Evolutionary conservation across 345 rosid genomes (phyloP).

Genomic region (Rubroshorea leprosula): DNA sequence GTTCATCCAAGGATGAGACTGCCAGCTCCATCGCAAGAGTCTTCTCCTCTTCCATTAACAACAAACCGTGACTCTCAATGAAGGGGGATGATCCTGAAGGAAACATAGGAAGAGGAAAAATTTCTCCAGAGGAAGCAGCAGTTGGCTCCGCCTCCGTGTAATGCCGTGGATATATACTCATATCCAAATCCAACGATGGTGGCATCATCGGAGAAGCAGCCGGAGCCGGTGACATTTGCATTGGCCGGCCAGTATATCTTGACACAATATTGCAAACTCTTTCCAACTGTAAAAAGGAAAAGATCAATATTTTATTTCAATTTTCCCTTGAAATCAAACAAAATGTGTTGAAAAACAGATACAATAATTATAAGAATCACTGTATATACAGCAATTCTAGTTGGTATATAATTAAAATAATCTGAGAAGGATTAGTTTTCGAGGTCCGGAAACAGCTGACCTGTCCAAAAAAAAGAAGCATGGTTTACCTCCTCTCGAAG

Average conservation of each 20-base stretch:
- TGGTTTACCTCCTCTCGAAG: slow-evolving; percentile 93
- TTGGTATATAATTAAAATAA: no score
- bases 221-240: slow-evolving; percentile 40
- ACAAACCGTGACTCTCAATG: slow-evolving; percentile 27
- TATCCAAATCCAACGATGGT: slow-evolving; percentile 67
- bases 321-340: no score
- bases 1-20: slow-evolving; percentile 57
- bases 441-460: no score
- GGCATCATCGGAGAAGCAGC: slow-evolving; percentile 35
- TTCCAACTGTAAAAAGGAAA: slow-evolving; percentile 47
- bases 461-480: no score
- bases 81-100: slow-evolving; percentile 30
- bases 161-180: slow-evolving; percentile 52
- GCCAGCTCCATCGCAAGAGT: slow-evolving; percentile 61
- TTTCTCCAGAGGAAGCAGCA: slow-evolving; percentile 32
- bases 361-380: no score
- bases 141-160: slow-evolving; percentile 42
- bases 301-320: no score
- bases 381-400: no score
- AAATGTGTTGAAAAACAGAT: no score
- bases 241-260: slow-evolving; percentile 41
- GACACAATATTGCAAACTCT: slow-evolving; percentile 61
- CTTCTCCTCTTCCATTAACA: slow-evolving; percentile 65
- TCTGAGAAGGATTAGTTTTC: no score
- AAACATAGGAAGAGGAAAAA: slow-evolving; percentile 46